A percentile compares a stretch with the other conserved stretches of the same genome.
phyloP scores from a whole-genome alignment of 306 rosid species.

The Prunus campanulata region DNA sequence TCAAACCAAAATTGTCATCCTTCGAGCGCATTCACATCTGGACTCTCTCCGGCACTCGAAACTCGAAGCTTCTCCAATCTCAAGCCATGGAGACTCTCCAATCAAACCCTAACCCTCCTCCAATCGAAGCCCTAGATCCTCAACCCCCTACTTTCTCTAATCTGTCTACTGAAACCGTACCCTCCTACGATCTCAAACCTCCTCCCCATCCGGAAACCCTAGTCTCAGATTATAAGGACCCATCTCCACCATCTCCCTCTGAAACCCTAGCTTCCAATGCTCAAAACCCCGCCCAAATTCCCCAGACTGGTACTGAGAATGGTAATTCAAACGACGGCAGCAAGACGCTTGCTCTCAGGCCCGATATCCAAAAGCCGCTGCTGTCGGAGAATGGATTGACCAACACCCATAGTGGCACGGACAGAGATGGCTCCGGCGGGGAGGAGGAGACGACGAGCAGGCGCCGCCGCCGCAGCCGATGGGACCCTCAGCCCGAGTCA shows the following conservation, averaged over 20 bases:
- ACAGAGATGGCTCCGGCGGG: conserved; percentile 81
- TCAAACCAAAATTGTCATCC: too few species aligned
- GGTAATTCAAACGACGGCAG: conserved; percentile 5
- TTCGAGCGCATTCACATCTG: neutral
- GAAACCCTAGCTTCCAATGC: conserved; percentile 18
- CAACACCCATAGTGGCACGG: conserved; percentile 76
- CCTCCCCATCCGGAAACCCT: conserved; percentile 11
- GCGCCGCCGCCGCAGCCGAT: conserved; percentile 81
- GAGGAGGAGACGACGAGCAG: conserved; percentile 88
- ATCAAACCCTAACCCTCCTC: conserved; percentile 31
- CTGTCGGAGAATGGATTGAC: conserved; percentile 69
- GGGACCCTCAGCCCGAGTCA: conserved; percentile 97
- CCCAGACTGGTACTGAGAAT: neutral
- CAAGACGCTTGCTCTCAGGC: conserved; percentile 8
- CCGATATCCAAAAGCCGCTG: conserved; percentile 38
- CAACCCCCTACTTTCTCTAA: conserved; percentile 22
- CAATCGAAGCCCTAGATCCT: conserved; percentile 32
- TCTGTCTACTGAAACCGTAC: conserved; percentile 21
- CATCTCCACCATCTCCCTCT: neutral
- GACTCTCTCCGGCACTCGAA: neutral
- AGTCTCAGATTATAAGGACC: neutral
- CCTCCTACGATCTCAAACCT: conserved; percentile 24
- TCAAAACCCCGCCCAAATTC: conserved; percentile 1
- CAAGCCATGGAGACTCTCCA: conserved; percentile 57
- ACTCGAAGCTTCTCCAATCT: neutral